Conservation (phyloP, 768 basidiomycete species). For the Pleurotus tuoliensis region DNA sequence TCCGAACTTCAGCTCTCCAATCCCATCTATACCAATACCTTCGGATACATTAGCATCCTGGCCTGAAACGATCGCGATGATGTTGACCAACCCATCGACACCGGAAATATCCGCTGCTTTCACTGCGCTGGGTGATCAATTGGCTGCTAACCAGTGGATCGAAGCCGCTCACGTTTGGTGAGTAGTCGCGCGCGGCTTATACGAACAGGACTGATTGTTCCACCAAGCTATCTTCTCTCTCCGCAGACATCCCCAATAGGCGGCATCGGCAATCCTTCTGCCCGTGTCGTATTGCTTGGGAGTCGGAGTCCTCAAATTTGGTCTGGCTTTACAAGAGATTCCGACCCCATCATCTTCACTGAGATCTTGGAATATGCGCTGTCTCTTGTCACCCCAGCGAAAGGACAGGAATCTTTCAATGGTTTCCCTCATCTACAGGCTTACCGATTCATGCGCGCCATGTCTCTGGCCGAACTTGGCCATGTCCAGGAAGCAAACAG, state of each 20-base stretch:
- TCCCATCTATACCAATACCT: conserved; percentile 46
- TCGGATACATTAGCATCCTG: conserved; percentile 67
- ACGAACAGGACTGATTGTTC: conserved; percentile 11
- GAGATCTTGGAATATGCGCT: conserved; percentile 92
- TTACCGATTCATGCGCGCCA: conserved; percentile 79
- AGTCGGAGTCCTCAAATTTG: conserved; percentile 49
- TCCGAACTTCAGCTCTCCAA: conserved; percentile 53
- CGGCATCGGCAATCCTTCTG: conserved; percentile 61
- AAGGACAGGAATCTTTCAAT: conserved; percentile 82
- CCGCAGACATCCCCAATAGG: conserved; percentile 74
- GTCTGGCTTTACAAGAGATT: conserved; percentile 56
- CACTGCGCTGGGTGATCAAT: conserved; percentile 80
- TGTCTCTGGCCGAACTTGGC: conserved; percentile 75
- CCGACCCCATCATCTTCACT: conserved; percentile 77
- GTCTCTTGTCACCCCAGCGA: conserved; percentile 63
- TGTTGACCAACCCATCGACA: conserved; percentile 66
- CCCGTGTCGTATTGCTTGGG: conserved; percentile 74
- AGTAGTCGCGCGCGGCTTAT: conserved; percentile 18
- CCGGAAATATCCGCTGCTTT: conserved; percentile 71
- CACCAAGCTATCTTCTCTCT: conserved; percentile 76
- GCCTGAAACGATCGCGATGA: conserved; percentile 84
- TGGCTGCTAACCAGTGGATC: conserved; percentile 65
- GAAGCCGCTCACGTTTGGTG: conserved; percentile 94
- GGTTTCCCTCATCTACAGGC: conserved; percentile 87
- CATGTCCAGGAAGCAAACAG: conserved; percentile 71